Evolutionary conservation across 164 flowering plant genomes (phyloP).

Genomic region (Chimonanthus praecox): DNA sequence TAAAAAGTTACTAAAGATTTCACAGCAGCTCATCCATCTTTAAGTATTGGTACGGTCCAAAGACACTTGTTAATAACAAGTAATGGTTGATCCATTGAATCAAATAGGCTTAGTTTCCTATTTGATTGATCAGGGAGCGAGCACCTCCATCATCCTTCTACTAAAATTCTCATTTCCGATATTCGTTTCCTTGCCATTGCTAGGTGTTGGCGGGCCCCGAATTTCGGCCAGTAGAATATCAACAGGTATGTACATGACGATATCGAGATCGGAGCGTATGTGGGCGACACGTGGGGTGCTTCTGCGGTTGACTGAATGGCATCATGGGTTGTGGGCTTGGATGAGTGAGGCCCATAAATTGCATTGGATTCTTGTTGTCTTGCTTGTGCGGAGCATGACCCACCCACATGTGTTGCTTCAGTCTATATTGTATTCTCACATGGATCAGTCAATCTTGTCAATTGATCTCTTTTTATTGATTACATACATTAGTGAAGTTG

Average conservation of each 20-base stretch:
- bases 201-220: neutral
- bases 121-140: too few species aligned
- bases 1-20: too few species aligned
- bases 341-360: neutral
- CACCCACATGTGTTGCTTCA: slow-evolving; percentile 2
- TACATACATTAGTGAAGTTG: neutral
- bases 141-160: too few species aligned
- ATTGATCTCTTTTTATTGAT: neutral
- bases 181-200: neutral
- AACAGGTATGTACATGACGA: neutral
- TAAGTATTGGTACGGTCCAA: too few species aligned
- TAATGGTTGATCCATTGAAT: too few species aligned
- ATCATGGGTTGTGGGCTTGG: neutral
- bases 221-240: neutral
- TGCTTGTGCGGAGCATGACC: slow-evolving; percentile 2
- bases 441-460: slow-evolving; percentile 2
- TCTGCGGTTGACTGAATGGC: neutral
- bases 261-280: neutral
- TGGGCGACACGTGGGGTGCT: neutral
- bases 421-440: neutral
- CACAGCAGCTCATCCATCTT: too few species aligned
- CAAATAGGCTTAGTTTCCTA: too few species aligned
- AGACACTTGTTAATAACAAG: too few species aligned
- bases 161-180: neutral
- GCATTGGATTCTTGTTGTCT: neutral